phyloP scores from a whole-genome alignment of 2,329 filamentous ascomycete species.

The Ambrosiella beaveri region DNA sequence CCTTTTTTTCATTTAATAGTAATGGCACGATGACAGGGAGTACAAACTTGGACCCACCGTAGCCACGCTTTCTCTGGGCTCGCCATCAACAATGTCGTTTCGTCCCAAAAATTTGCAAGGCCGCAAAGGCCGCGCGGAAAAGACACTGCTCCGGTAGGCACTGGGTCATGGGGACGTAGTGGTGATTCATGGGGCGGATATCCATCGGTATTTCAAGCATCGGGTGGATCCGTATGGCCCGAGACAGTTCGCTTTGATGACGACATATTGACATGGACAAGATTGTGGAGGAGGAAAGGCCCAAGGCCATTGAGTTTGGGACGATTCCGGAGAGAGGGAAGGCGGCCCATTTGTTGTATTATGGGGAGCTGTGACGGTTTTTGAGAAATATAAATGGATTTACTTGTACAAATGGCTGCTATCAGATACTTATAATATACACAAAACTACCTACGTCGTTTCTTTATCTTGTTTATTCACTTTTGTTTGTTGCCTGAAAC shows the following conservation, averaged over 20 bases:
- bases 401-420: background rate
- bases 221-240: constrained; percentile 32
- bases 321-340: constrained; percentile 18
- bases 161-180: constrained; percentile 47
- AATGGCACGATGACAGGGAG: constrained; percentile 53
- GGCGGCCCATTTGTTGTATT: constrained; percentile 1
- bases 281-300: constrained; percentile 15
- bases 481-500: constrained; percentile 38
- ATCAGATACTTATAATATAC: background rate
- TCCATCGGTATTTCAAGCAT: constrained; percentile 46
- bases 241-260: constrained; percentile 39
- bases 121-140: constrained; percentile 17
- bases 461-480: no score
- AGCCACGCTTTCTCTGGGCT: constrained; percentile 42
- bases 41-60: constrained; percentile 43
- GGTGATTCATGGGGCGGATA: constrained; percentile 41
- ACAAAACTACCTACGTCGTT: background rate
- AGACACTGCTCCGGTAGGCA: constrained; percentile 21
- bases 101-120: constrained; percentile 29
- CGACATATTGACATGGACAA: constrained; percentile 33
- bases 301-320: constrained; percentile 19
- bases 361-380: background rate
- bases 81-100: constrained; percentile 39
- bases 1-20: background rate
- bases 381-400: background rate